Evolutionary conservation across 1,139 yeast species (phyloP), one percentile per base, ranked within the genome.

Genomic region (Taphrina flavorubra): DNA sequence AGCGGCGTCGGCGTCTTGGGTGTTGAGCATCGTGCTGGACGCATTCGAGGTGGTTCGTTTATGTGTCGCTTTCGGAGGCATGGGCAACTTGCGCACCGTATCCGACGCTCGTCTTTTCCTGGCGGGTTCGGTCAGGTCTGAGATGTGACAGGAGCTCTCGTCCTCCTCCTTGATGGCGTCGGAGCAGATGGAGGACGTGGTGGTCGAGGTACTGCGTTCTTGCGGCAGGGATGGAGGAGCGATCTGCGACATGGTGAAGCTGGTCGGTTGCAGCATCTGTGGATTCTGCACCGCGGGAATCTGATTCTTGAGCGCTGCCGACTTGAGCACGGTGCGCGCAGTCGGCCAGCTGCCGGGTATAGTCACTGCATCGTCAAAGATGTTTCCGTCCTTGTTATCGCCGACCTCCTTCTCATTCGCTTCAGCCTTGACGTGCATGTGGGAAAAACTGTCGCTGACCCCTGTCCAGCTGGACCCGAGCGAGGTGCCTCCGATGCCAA

Each of bases 181-280:
- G 10, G 62, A 47, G 44, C 63, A 44, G 37, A 40, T 37, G 42
- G 57, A 47, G n/a, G 62, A 55, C 20, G 63, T 18, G 13, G 62
- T n/a, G 46, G 61, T 49, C 18, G 58, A 25, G 7, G 42, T 53
- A 20, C 63, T 56, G 6, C 42, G 68, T 34, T 65, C 68, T 14
- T 65, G 63, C 14, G 68, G 68, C 42, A 65, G 51, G 14, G 68
- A 65, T 10, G 68, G 68, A 1, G 68, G 68, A 16, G 68, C 68
- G 44, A 65, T 65, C 47, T 63, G 61, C 6, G 67, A 53, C 46
- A 63, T 34, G 53, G 67, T 51, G 55, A 63, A 63, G 31, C 61
- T 47, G 16, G 56, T 47, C 10, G 67, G 67, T 36, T 53, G 67
- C 37, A 34, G 53, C 16, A 20, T 18, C 18, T 36, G 67, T 7